These are phyloP conservation scores for Aspergillus sp. DNA, from an alignment of 2,329 filamentous ascomycete species.

Conservation along the genomic window DNA sequence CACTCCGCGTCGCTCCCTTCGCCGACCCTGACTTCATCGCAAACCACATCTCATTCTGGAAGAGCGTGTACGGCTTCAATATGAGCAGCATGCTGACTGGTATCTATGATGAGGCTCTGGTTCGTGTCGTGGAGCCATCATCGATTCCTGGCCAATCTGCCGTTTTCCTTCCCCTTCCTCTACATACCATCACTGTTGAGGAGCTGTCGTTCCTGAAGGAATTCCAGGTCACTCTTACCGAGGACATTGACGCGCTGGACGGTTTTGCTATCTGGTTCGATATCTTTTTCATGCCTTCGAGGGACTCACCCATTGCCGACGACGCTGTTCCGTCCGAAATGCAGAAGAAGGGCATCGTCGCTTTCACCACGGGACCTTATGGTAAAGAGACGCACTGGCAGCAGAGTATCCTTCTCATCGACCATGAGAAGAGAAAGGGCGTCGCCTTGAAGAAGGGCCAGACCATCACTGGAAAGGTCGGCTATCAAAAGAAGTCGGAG, in stretches of 20 bases:
- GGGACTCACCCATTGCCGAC: slow-evolving; percentile 51
- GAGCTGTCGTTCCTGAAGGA: slow-evolving; percentile 74
- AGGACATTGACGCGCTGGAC: slow-evolving; percentile 70
- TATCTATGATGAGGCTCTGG: slow-evolving; percentile 78
- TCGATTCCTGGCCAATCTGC: slow-evolving; percentile 56
- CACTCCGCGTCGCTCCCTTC: slow-evolving; percentile 78
- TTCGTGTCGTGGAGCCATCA: slow-evolving; percentile 66
- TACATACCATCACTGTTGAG: slow-evolving; percentile 69
- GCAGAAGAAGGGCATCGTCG: slow-evolving; percentile 64
- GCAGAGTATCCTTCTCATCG: slow-evolving; percentile 74
- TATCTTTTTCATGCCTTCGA: slow-evolving; percentile 76
- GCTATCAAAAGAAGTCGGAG: slow-evolving; percentile 68
- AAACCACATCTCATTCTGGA: slow-evolving; percentile 83
- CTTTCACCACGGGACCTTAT: slow-evolving; percentile 83
- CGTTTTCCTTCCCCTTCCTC: slow-evolving; percentile 73
- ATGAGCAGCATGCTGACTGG: slow-evolving; percentile 87
- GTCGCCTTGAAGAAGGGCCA: slow-evolving; percentile 55
- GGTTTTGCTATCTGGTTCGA: slow-evolving; percentile 94
- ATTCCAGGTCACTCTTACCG: slow-evolving; percentile 64
- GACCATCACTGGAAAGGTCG: slow-evolving; percentile 66
- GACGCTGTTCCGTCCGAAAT: slow-evolving; percentile 62
- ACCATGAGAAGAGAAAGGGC: slow-evolving; percentile 54
- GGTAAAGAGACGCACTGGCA: slow-evolving; percentile 85
- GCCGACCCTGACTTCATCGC: slow-evolving; percentile 74
- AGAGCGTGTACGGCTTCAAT: slow-evolving; percentile 90